Evolutionary conservation across 257 asterid species (phyloP), one percentile per base, ranked within the genome.

Genomic region (Solanum ossicruentum): DNA sequence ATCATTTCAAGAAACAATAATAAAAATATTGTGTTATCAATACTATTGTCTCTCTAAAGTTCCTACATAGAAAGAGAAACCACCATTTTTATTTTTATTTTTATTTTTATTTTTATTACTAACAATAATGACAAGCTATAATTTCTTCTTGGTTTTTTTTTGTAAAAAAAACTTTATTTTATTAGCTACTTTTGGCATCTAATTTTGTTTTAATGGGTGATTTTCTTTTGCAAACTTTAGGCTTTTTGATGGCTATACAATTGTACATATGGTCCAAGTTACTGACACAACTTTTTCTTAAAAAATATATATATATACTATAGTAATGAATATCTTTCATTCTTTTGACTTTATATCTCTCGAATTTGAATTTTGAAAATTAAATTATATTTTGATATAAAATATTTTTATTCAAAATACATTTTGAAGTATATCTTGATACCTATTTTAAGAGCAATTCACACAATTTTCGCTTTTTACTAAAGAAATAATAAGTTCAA

Each of bases 1-100:
- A 82, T 82, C n/a, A 82, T 61, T 82, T 82, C 78, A 82, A 82
- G 84, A 61, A 69, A 82, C 28, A 82, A 82, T 82, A 47, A 47
- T 41, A 8, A 60, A 58, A 23, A 21, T 12, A 21, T 12, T 36
- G 17, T 82, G 84, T 82, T 66, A 82, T 82, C 78, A 82, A 23
- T 61, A 61, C 61, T 61, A 26, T 82, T 82, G 84, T 82, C 84
- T 57, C 61, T 60, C 56, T 82, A 61, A 82, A 82, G 78, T 23
- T 82, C 56, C 56, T 60, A 63, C 47, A 61, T 8, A 21, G 84
- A 82, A 45, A 82, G 84, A 82, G 78, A 82, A 81, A 81, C 3
- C 47, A 15, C 39, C 43, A 26, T 23, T 23, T 75, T 77, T 6
- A n/a, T 45, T 47, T 8, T 3, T 23, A 28, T 51, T 73, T n/a